Conservation (phyloP, 2,329 filamentous ascomycete species). For the Arthrocladium fulminans region DNA sequence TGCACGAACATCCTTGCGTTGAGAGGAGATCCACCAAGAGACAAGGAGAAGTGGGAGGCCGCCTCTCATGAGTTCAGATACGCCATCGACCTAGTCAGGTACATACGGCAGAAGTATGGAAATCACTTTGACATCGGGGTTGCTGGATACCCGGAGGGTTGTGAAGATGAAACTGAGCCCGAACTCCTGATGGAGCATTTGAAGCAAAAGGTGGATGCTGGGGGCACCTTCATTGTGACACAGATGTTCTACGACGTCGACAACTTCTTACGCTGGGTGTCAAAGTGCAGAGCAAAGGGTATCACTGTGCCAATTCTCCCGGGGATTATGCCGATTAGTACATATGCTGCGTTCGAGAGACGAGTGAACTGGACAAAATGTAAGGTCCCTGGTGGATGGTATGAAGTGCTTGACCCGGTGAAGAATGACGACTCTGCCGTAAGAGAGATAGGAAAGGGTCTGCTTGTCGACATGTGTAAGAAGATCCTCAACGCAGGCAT, state of each 20-base stretch:
- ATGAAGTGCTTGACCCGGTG: slow-evolving; percentile 73
- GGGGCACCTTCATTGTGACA: slow-evolving; percentile 87
- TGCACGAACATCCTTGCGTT: slow-evolving; percentile 96
- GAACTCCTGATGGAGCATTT: slow-evolving; percentile 80
- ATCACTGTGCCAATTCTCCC: slow-evolving; percentile 76
- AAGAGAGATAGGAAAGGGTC: slow-evolving; percentile 73
- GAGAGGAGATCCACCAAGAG: slow-evolving; percentile 84
- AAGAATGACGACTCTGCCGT: slow-evolving; percentile 96
- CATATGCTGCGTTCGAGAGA: slow-evolving; percentile 84
- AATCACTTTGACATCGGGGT: slow-evolving; percentile 96
- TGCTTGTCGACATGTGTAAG: slow-evolving; percentile 84
- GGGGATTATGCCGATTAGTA: slow-evolving; percentile 90
- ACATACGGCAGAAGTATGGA: slow-evolving; percentile 70
- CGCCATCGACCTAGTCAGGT: slow-evolving; percentile 78
- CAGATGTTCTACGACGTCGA: slow-evolving; percentile 99
- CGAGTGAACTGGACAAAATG: slow-evolving; percentile 87
- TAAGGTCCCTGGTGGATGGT: slow-evolving; percentile 71
- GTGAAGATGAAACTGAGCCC: slow-evolving; percentile 82
- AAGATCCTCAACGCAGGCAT: slow-evolving; percentile 76
- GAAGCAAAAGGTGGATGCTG: slow-evolving; percentile 94
- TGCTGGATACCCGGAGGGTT: slow-evolving; percentile 91
- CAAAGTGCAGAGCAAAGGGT: slow-evolving; percentile 73
- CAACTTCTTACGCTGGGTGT: slow-evolving; percentile 85
- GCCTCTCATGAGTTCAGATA: slow-evolving; percentile 82
- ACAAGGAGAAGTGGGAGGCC: slow-evolving; percentile 88